Percentiles rank a stretch among this genome's conserved stretches.
These are phyloP conservation scores for Orbilia oligospora DNA, from an alignment of 2,329 filamentous ascomycete genomes.

Conservation along the genomic window DNA sequence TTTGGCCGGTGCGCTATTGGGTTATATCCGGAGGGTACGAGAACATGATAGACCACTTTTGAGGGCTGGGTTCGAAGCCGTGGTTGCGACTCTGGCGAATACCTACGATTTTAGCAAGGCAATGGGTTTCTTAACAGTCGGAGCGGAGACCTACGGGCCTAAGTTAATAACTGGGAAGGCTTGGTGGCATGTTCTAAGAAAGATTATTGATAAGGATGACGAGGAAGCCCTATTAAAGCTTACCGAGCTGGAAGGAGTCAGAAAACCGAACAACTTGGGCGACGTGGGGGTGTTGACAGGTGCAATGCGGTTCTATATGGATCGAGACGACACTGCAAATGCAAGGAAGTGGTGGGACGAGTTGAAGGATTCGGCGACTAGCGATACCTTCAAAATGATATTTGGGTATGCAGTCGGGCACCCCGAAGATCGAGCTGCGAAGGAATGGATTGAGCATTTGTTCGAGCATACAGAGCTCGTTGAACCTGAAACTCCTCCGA, in stretches of 20 bases:
- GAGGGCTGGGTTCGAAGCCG: slow-evolving; percentile 50
- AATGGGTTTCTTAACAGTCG: slow-evolving; percentile 54
- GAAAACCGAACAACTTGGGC: slow-evolving; percentile 36
- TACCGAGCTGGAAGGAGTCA: slow-evolving; percentile 36
- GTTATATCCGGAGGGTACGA: slow-evolving; percentile 48
- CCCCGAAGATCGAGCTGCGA: slow-evolving; percentile 36
- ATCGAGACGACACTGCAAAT: slow-evolving; percentile 48
- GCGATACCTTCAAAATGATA: slow-evolving; percentile 50
- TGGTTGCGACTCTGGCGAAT: slow-evolving; percentile 52
- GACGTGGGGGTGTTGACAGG: slow-evolving; percentile 47
- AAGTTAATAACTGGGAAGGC: slow-evolving; percentile 43
- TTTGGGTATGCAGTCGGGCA: slow-evolving; percentile 56
- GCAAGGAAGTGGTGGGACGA: slow-evolving; percentile 59
- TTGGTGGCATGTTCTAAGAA: slow-evolving; percentile 53
- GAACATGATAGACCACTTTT: slow-evolving; percentile 8
- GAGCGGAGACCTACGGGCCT: slow-evolving; percentile 38
- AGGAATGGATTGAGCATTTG: slow-evolving; percentile 45
- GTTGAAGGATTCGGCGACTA: slow-evolving; percentile 36
- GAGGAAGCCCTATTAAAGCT: slow-evolving; percentile 52
- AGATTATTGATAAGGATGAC: slow-evolving; percentile 51
- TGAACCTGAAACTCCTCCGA: slow-evolving; percentile 12
- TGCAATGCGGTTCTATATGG: slow-evolving; percentile 53
- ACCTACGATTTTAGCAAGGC: slow-evolving; percentile 49
- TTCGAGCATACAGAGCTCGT: slow-evolving; percentile 46
- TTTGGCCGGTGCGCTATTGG: slow-evolving; percentile 40